These are phyloP conservation scores for Brasenia schreberi DNA, from an alignment of 164 flowering plant genomes.

Conservation along the genomic window DNA sequence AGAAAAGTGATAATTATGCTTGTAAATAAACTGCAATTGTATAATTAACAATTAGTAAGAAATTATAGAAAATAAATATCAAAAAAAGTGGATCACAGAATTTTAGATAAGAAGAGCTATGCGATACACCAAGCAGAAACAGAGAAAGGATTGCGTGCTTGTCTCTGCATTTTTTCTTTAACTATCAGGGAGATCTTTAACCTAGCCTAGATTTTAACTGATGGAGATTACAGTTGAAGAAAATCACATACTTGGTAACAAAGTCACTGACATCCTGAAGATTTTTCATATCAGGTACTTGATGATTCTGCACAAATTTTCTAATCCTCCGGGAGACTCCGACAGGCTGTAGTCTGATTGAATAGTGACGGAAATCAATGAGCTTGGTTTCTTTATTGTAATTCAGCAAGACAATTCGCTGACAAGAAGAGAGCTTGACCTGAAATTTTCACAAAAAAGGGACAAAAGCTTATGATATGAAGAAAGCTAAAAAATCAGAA, in stretches of 20 bases:
- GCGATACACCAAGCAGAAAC: too few species aligned
- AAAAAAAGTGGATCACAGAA: too few species aligned
- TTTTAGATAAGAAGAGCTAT: too few species aligned
- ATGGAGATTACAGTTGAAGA: too few species aligned
- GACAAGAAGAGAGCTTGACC: constrained; percentile 87
- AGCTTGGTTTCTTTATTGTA: constrained; percentile 86
- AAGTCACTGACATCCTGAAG: constrained; percentile 92
- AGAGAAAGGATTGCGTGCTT: too few species aligned
- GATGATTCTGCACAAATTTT: constrained; percentile 86
- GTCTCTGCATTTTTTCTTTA: too few species aligned
- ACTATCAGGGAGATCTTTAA: too few species aligned
- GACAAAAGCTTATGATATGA: neutral
- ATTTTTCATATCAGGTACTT: constrained; percentile 78
- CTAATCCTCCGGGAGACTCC: constrained; percentile 78
- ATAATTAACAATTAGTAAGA: too few species aligned
- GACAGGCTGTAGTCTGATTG: constrained; percentile 86
- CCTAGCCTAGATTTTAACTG: too few species aligned
- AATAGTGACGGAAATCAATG: constrained; percentile 89
- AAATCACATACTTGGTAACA: constrained; percentile 52
- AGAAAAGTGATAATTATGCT: too few species aligned
- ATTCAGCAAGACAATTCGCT: constrained; percentile 77
- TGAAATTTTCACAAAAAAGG: constrained; percentile 10
- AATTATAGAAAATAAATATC: too few species aligned
- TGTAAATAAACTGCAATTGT: too few species aligned
- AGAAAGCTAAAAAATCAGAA: neutral